Conservation (phyloP, 148 eudicot species). For the Mesembryanthemum crystallinum region DNA sequence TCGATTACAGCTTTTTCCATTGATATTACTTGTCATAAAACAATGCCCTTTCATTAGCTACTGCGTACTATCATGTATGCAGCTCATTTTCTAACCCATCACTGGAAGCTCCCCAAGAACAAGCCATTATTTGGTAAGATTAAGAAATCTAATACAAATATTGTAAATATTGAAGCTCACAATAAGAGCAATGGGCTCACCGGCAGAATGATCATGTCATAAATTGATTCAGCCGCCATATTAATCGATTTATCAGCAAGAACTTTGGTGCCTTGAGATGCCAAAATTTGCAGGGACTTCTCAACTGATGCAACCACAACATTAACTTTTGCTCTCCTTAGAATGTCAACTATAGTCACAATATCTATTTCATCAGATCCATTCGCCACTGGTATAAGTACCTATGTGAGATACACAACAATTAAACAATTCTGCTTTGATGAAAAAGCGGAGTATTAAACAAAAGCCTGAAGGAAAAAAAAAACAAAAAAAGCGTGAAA, state of each 20-base stretch:
- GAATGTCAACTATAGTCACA: constrained; percentile 63
- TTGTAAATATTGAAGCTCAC: neutral
- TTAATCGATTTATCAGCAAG: constrained; percentile 65
- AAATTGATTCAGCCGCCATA: constrained; percentile 53
- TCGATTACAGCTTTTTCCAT: neutral
- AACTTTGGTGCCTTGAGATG: constrained; percentile 69
- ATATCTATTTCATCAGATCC: constrained; percentile 81
- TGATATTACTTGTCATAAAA: neutral
- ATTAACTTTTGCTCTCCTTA: constrained; percentile 75
- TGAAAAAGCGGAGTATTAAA: neutral
- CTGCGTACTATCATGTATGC: neutral
- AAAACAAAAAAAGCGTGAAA: neutral
- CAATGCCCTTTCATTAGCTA: no score
- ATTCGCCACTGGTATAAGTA: constrained; percentile 83
- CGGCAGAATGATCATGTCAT: constrained; percentile 83
- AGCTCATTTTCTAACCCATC: neutral
- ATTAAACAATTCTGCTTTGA: neutral
- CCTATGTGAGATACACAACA: constrained; percentile 39
- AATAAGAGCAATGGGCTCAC: constrained; percentile 42
- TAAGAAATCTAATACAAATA: neutral
- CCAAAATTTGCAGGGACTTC: constrained; percentile 53
- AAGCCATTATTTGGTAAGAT: constrained; percentile 4
- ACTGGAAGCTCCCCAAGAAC: neutral
- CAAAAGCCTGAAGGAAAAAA: neutral
- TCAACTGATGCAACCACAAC: constrained; percentile 83